phyloP scores from a whole-genome alignment of 2,329 filamentous ascomycete species.

The Passalora sequoiae region DNA sequence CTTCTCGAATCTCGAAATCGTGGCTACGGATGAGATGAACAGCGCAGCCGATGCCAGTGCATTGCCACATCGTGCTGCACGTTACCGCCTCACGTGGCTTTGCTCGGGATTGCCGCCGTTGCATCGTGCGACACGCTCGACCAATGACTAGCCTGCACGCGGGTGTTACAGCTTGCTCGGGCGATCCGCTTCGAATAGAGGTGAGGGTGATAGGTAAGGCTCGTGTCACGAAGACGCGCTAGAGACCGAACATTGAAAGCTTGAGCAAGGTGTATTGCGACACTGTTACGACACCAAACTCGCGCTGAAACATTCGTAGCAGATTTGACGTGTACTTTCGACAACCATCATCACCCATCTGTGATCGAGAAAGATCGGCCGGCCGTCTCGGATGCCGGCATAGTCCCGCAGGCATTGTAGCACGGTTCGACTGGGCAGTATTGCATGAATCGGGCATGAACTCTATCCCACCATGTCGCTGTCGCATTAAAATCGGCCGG shows the following conservation, averaged over 20 bases:
- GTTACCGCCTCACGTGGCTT: constrained; percentile 7
- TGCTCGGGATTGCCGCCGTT: constrained; percentile 5
- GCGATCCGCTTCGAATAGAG: too few relatives aligned
- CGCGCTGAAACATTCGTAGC: neutral
- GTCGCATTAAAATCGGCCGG: too few relatives aligned
- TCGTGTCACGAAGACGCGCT: too few relatives aligned
- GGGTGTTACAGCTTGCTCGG: neutral
- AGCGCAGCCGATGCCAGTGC: too few relatives aligned
- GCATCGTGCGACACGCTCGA: constrained; percentile 8
- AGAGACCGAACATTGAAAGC: too few relatives aligned
- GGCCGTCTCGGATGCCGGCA: neutral
- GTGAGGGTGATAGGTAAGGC: too few relatives aligned
- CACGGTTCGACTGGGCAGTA: constrained; percentile 1
- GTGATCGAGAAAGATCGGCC: neutral
- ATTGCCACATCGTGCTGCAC: too few relatives aligned
- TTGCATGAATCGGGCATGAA: constrained; percentile 3
- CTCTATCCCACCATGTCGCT: too few relatives aligned
- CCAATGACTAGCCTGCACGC: constrained; percentile 2
- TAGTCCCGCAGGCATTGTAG: constrained; percentile 1
- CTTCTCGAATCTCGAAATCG: too few relatives aligned
- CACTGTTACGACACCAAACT: neutral
- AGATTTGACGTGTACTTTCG: neutral
- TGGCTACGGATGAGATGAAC: neutral
- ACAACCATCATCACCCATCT: constrained; percentile 1
- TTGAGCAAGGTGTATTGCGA: too few relatives aligned